Percentiles rank a stretch among this genome's conserved stretches.
Conservation (phyloP, 75 land plant genomes). For the Azolla pinnata region DNA sequence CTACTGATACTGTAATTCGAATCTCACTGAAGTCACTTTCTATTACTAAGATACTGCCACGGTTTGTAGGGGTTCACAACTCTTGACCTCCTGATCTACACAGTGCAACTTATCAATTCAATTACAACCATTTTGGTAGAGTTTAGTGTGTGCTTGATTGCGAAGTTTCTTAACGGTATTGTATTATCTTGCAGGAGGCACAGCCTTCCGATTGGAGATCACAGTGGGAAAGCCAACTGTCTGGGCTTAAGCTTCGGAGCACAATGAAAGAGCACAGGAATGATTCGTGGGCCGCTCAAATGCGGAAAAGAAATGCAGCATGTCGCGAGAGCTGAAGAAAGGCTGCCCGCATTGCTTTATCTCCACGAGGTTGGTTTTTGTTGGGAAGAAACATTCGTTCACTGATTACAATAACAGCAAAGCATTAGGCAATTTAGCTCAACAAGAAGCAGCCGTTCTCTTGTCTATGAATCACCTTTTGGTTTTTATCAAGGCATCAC, state of each 20-base stretch:
- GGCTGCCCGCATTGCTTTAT: no score
- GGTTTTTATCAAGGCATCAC: no score
- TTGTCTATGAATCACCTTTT: no score
- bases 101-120: neutral
- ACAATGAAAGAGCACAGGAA: neutral
- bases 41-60: neutral
- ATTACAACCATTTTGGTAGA: neutral
- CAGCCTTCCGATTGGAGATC: constrained; percentile 11
- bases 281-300: constrained; percentile 25
- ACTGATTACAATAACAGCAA: no score
- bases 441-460: no score
- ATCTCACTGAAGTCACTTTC: neutral
- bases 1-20: neutral
- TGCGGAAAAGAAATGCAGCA: no score
- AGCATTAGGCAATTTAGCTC: no score
- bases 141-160: neutral
- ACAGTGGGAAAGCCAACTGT: constrained; percentile 13
- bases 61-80: neutral
- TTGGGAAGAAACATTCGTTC: no score
- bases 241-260: constrained; percentile 10
- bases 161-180: neutral
- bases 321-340: no score
- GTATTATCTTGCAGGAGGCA: neutral
- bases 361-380: no score
- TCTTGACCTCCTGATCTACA: neutral